Base-by-base conservation (phyloP, 2,329 filamentous ascomycete species). In the Fusarium sp. region DNA sequence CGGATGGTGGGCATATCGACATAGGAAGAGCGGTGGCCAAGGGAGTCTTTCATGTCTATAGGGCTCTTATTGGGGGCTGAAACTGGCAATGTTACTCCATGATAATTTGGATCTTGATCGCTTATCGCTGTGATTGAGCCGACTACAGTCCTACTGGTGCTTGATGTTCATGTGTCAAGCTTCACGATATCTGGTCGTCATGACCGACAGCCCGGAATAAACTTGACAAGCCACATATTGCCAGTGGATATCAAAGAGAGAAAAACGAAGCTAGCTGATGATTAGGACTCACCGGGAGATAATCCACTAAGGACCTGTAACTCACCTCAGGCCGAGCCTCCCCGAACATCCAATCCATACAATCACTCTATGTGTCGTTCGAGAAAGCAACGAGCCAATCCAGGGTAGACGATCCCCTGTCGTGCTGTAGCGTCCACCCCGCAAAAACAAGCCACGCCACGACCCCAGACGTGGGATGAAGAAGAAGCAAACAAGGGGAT, bases 1-100 rank as follows among this genome's bases (percentile, higher is more conserved):
- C 63, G 59, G 60, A 57, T 66, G 63, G 70, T 64, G 57, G 56
- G 57, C 60, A 49, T 58, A 44, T 58, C 24, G 43, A 52, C 42
- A 36, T 52, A 36, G 34, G 54, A 66, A 40, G 26, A 60, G 49
- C 60, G 49, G 55, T 63, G 49, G 46, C 59, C 54, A 44, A 17
- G 39, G 50, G 43, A 43, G 34, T 58, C 22, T 39, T 36, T 38
- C 42, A 8, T 63, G 20, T 44, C 26, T 43, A 39, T 36, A 57
- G 8, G 28, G 26, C 15, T 50, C 43, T 28, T 58, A 3, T 42
- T 17, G 18, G 22, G 33, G 49, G 17, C 26, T 45, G 42, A 26
- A 24, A 31, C 20, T 14, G 18, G 31, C 10, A 44, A 38, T 15
- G 28, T 40, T 36, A 10, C 24, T 56, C 36, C 48, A 63, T 22